phyloP scores from a whole-genome alignment of 768 basidiomycete genomes.

The Termitomyces sp. region DNA sequence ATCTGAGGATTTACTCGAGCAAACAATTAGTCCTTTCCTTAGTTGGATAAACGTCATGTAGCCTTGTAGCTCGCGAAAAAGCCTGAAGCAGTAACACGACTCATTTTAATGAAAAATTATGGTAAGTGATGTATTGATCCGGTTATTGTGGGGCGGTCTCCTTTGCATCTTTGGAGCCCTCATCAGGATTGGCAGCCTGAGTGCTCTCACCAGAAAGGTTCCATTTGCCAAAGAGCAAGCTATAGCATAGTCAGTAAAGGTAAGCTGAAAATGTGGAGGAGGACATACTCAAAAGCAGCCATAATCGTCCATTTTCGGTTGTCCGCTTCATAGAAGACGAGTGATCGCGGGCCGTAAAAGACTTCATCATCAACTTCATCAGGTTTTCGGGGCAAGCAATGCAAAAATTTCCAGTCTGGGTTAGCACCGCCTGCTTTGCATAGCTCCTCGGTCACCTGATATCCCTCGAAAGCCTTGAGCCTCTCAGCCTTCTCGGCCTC shows the following conservation, averaged over 20 bases:
- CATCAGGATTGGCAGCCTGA: not conserved
- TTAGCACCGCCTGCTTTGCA: constrained; percentile 79
- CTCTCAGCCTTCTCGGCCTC: constrained; percentile 90
- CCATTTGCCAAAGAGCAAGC: constrained; percentile 9
- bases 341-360: constrained; percentile 87
- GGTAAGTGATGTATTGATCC: not conserved
- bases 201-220: not conserved
- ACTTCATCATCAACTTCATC: constrained; percentile 97
- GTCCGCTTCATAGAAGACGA: constrained; percentile 92
- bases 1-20: not conserved
- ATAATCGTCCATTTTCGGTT: constrained; percentile 98
- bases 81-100: not conserved
- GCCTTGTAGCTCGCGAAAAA: not conserved
- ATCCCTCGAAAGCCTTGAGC: constrained; percentile 81
- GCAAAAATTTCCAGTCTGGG: constrained; percentile 89
- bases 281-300: constrained; percentile 80
- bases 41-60: not conserved
- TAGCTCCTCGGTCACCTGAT: constrained; percentile 88
- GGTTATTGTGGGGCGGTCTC: not conserved
- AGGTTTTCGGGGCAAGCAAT: constrained; percentile 89
- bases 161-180: not conserved
- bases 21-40: not conserved
- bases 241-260: not conserved
- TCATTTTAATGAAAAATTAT: not conserved
- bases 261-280: not conserved